Evolutionary conservation across 2,329 filamentous ascomycete species (phyloP).

Genomic region (Aspergillus transmontanensis): DNA sequence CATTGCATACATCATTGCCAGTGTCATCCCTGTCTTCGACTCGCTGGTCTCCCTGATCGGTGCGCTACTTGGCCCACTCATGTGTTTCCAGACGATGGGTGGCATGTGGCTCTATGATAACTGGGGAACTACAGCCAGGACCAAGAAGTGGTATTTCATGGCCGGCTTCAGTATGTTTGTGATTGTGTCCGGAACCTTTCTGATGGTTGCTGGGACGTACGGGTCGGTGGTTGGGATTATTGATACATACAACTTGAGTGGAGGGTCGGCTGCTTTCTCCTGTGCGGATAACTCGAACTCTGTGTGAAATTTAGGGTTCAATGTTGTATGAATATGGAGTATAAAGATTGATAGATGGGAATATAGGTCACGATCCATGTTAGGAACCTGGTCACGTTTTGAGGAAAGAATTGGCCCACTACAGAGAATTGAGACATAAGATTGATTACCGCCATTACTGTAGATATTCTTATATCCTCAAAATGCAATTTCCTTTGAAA

Average conservation of each 20-base stretch:
- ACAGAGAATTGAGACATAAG: background rate
- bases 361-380: background rate
- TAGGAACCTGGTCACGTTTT: background rate
- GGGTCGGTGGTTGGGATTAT: conserved; percentile 47
- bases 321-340: background rate
- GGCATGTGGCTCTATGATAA: conserved; percentile 40
- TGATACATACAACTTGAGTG: conserved; percentile 32
- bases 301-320: background rate
- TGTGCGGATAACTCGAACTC: conserved; percentile 47
- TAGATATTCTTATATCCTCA: background rate
- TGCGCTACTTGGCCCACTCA: conserved; percentile 26
- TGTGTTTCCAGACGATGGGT: conserved; percentile 22
- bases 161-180: conserved; percentile 34
- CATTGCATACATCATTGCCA: conserved; percentile 30
- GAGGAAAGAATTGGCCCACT: background rate
- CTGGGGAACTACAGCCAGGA: conserved; percentile 33
- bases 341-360: background rate
- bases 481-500: background rate
- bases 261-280: conserved; percentile 44
- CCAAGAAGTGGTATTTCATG: conserved; percentile 18
- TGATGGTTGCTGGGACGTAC: conserved; percentile 51
- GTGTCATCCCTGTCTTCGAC: conserved; percentile 29
- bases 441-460: background rate
- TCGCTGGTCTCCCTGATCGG: conserved; percentile 29
- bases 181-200: conserved; percentile 41